These are phyloP conservation scores for Lentinus brumalis DNA, from an alignment of 768 basidiomycete genomes.

Conservation along the genomic window DNA sequence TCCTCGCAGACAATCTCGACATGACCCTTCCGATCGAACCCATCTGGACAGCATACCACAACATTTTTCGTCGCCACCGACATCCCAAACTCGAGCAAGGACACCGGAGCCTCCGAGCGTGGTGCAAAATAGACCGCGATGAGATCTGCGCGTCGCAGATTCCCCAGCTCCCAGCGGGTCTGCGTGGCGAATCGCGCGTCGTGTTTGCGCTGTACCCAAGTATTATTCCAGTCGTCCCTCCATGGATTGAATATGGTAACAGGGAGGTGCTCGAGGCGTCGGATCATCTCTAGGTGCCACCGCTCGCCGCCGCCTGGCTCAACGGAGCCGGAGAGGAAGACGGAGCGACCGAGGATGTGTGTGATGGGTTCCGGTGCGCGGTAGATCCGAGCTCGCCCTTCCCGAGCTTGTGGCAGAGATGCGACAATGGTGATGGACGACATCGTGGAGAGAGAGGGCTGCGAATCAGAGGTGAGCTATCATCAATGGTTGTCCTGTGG, in stretches of 20 bases:
- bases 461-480: too few species aligned
- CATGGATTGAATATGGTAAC: background rate
- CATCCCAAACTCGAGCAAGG: constrained; percentile 5
- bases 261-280: background rate
- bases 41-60: constrained; percentile 1
- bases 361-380: background rate
- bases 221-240: constrained; percentile 3
- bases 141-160: background rate
- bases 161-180: background rate
- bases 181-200: background rate
- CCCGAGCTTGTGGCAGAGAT: background rate
- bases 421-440: background rate
- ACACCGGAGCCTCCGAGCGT: background rate
- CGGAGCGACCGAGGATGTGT: background rate
- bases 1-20: constrained; percentile 1
- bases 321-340: constrained; percentile 5
- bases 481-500: too few species aligned
- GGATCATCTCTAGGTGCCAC: background rate
- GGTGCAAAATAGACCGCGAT: background rate
- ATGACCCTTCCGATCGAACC: background rate
- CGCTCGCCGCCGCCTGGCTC: background rate
- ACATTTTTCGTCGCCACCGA: background rate
- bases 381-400: background rate
- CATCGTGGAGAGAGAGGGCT: background rate
- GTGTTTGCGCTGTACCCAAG: background rate